These are phyloP conservation scores for Stachybotrys echinatus DNA, from an alignment of 2,329 filamentous ascomycete genomes.

Conservation along the genomic window DNA sequence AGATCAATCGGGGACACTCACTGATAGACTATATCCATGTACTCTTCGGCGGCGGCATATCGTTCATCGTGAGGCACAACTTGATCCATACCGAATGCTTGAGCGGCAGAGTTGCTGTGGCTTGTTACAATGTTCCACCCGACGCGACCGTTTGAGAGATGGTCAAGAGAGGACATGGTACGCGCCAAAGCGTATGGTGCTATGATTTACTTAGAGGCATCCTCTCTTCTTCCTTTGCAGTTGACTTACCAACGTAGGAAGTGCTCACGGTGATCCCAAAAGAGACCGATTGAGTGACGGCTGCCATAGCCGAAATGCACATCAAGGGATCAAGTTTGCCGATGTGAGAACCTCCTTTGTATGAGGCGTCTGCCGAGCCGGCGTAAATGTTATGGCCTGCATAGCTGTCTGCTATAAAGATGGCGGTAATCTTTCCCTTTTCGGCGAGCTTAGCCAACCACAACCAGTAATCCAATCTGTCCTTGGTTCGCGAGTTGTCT, in stretches of 20 bases:
- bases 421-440: constrained; percentile 6
- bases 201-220: constrained; percentile 45
- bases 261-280: constrained; percentile 65
- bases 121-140: constrained; percentile 56
- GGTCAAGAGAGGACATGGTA: constrained; percentile 61
- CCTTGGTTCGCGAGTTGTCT: constrained; percentile 3
- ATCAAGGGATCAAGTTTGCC: constrained; percentile 48
- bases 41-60: constrained; percentile 57
- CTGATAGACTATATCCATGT: constrained; percentile 53
- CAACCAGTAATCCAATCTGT: constrained; percentile 8
- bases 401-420: constrained; percentile 8
- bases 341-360: neutral
- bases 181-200: constrained; percentile 63
- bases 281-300: constrained; percentile 59
- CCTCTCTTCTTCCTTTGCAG: constrained; percentile 23
- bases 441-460: constrained; percentile 8
- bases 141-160: constrained; percentile 56
- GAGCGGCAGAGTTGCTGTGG: constrained; percentile 61
- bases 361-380: neutral
- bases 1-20: constrained; percentile 33
- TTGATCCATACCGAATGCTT: constrained; percentile 53
- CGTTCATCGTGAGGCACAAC: constrained; percentile 46
- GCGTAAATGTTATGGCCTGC: constrained; percentile 50
- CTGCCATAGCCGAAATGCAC: constrained; percentile 58
- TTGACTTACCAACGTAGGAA: constrained; percentile 50